phyloP scores from a whole-genome alignment of 148 eudicot species.

The Persicaria maculosa region DNA sequence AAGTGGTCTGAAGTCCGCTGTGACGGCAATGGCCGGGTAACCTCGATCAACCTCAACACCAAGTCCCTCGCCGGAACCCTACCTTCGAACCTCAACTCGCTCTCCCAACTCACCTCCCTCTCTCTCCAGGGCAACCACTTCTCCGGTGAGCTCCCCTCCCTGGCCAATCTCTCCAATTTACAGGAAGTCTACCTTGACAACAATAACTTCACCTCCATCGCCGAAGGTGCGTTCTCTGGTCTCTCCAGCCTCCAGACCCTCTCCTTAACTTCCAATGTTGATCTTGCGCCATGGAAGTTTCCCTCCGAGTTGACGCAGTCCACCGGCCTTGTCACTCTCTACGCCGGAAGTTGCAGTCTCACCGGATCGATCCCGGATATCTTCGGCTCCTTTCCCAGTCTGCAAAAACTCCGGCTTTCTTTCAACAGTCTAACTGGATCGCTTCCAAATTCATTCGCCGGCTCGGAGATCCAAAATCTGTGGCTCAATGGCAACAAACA shows the following conservation, averaged over 20 bases:
- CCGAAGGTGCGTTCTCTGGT: constrained; percentile 32
- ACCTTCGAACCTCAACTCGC: constrained; percentile 40
- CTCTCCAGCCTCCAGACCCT: constrained; percentile 29
- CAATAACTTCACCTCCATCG: constrained; percentile 44
- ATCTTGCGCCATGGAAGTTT: constrained; percentile 38
- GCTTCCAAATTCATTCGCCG: constrained; percentile 23
- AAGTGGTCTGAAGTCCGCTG: constrained; percentile 46
- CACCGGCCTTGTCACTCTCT: constrained; percentile 19
- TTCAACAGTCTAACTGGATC: constrained; percentile 46
- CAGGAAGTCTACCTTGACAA: constrained; percentile 27
- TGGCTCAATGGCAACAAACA: constrained; percentile 21
- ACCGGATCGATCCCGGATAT: constrained; percentile 50
- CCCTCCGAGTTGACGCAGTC: constrained; percentile 36
- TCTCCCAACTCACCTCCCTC: constrained; percentile 42
- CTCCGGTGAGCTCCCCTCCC: constrained; percentile 49
- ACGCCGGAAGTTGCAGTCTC: constrained; percentile 31
- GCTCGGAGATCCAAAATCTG: constrained; percentile 5
- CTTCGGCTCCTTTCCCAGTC: constrained; percentile 29
- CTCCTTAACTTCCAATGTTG: constrained; percentile 22
- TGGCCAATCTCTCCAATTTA: constrained; percentile 37
- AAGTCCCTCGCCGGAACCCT: constrained; percentile 36
- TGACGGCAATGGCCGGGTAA: constrained; percentile 30
- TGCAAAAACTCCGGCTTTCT: constrained; percentile 35
- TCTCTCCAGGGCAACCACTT: constrained; percentile 42
- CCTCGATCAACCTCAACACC: constrained; percentile 35